These are phyloP conservation scores for Lachnellula subtilissima DNA, from an alignment of 2,329 filamentous ascomycete species.

Conservation along the genomic window DNA sequence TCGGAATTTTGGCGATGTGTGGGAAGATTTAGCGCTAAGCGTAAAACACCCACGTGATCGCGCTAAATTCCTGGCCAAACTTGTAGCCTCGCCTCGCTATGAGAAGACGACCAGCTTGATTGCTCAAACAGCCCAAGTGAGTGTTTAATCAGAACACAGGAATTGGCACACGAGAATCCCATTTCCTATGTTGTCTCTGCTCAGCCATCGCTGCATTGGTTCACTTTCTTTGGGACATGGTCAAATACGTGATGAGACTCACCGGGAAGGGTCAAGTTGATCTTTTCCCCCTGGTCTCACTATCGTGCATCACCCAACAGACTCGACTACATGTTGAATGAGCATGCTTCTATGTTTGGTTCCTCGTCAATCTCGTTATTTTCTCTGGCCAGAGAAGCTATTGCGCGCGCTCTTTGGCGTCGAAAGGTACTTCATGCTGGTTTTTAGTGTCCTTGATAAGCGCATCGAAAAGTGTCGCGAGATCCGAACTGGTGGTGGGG, in stretches of 20 bases:
- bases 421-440: not conserved
- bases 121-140: not conserved
- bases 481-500: not conserved
- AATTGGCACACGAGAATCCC: not conserved
- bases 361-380: not conserved
- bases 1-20: not conserved
- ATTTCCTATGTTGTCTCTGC: not conserved
- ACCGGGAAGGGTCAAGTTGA: not conserved
- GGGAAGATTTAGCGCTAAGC: not conserved
- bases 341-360: not conserved
- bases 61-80: not conserved
- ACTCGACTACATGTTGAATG: not conserved
- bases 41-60: too few relatives aligned
- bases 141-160: not conserved
- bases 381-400: not conserved
- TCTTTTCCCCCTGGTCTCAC: not conserved
- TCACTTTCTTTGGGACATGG: too few relatives aligned
- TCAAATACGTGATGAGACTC: not conserved
- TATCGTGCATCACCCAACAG: not conserved
- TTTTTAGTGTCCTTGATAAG: not conserved
- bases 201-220: not conserved
- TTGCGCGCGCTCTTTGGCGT: not conserved
- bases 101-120: not conserved
- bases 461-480: not conserved
- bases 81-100: not conserved